Conservation (phyloP, 202 grass and related monocot genomes). For the Hordeum pubiflorum region DNA sequence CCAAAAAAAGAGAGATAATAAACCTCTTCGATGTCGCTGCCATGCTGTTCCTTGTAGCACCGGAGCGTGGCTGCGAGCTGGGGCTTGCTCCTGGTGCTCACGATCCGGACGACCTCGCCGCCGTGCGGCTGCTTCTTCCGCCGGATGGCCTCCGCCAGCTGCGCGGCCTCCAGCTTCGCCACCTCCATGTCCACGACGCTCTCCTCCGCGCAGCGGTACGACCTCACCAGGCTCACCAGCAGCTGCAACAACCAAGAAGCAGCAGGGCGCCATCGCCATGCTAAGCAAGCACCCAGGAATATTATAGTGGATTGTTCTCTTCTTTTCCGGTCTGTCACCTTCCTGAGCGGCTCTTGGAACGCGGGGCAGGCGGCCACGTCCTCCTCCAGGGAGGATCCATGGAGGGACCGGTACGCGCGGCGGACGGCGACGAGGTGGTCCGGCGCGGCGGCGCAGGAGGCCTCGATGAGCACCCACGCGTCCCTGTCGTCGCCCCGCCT, state of each 20-base stretch:
- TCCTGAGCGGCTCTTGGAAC: slow-evolving; percentile 35
- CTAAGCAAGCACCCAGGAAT: too few relatives aligned
- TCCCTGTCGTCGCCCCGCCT: slow-evolving; percentile 31
- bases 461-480: slow-evolving; percentile 46
- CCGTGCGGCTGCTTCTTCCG: slow-evolving; percentile 38
- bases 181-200: slow-evolving; percentile 39
- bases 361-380: slow-evolving; percentile 42
- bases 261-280: too few relatives aligned
- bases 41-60: slow-evolving; percentile 39
- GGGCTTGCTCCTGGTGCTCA: slow-evolving; percentile 50
- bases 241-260: slow-evolving; percentile 25
- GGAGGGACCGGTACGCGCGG: slow-evolving; percentile 48
- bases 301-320: too few relatives aligned
- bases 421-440: slow-evolving; percentile 66
- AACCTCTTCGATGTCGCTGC: slow-evolving; percentile 57
- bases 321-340: background rate
- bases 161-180: slow-evolving; percentile 41
- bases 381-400: slow-evolving; percentile 59
- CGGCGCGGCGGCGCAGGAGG: slow-evolving; percentile 53
- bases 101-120: slow-evolving; percentile 46
- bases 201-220: slow-evolving; percentile 53
- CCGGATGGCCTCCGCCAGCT: slow-evolving; percentile 38
- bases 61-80: slow-evolving; percentile 55
- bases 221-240: slow-evolving; percentile 55
- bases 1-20: background rate